phyloP scores from a whole-genome alignment of 1,139 yeast species.

The Yamadazyma diddensiae region DNA sequence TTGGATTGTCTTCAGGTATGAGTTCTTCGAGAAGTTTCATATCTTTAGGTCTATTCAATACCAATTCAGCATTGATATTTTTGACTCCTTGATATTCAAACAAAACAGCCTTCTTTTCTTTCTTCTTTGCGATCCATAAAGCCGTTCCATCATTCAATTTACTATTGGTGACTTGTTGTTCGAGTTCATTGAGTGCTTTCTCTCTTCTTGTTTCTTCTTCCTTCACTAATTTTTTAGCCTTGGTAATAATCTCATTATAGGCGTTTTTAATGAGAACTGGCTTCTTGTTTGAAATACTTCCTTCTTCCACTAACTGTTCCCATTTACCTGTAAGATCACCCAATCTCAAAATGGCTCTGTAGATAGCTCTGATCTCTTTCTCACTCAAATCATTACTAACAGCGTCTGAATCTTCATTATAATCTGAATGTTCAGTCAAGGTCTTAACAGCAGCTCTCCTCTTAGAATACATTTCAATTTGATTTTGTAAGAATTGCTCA shows the following conservation, averaged over 20 bases:
- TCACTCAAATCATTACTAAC: slow-evolving; percentile 66
- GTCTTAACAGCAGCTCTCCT: slow-evolving; percentile 71
- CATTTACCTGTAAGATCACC: slow-evolving; percentile 83
- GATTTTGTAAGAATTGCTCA: slow-evolving; percentile 83
- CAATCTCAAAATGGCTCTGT: slow-evolving; percentile 73
- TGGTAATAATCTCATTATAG: slow-evolving; percentile 64
- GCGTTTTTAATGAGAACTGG: slow-evolving; percentile 79
- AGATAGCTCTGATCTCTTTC: slow-evolving; percentile 82
- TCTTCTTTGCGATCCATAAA: slow-evolving; percentile 59
- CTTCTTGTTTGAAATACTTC: slow-evolving; percentile 80
- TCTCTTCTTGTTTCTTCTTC: slow-evolving; percentile 66
- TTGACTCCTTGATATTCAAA: slow-evolving; percentile 89
- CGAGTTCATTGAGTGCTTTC: slow-evolving; percentile 55
- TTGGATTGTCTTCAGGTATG: slow-evolving; percentile 58
- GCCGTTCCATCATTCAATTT: slow-evolving; percentile 38
- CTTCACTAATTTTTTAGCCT: slow-evolving; percentile 59
- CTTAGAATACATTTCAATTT: slow-evolving; percentile 81
- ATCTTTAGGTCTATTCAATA: slow-evolving; percentile 79
- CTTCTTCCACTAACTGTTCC: slow-evolving; percentile 88
- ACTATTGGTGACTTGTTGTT: slow-evolving; percentile 50
- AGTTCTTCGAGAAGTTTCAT: slow-evolving; percentile 60
- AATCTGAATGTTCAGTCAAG: slow-evolving; percentile 39
- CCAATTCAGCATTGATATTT: slow-evolving; percentile 85
- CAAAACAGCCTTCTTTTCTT: slow-evolving; percentile 80
- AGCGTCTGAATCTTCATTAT: slow-evolving; percentile 22